Evolutionary conservation across 208 protist genomes (phyloP), one percentile per base, ranked within the genome.

Genomic region (Leishmania arabica): DNA sequence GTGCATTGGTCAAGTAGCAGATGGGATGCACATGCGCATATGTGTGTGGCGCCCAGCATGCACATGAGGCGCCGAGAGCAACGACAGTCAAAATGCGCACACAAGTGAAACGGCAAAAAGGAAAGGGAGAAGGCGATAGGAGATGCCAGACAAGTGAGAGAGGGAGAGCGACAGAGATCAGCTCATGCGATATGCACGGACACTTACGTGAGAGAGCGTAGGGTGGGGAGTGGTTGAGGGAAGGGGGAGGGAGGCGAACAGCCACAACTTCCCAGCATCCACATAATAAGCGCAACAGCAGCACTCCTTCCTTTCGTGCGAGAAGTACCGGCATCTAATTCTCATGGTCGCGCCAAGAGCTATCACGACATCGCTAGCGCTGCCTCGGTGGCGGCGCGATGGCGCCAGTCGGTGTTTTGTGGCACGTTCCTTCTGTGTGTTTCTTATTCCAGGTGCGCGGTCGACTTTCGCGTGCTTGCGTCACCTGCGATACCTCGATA

Each of bases 71-170:
- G 34, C 21, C 19, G 45, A 88, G 58, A 65, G 62, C 34, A 34
- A 83, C 34, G 65, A 4, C 6, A 8, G 51, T 54, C 19, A 84
- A 84, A 84, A 81, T 47, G 71, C 53, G 17, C n/a, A 45, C 40
- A 76, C 19, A 78, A 71, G 47, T 7, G 45, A 78, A 37, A 42
- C 4, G 19, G 31, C 60, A 70, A 51, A 54, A 86, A 54, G 40
- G 47, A 83, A 47, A 83, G 42, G 73, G 27, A 79, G 42, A 78
- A 21, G 68, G 37, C 21, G 40, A 13, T 24, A 47, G 37, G 7
- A 5, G 21, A 49, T 9, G 24, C 1, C 0, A 1, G 4, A 6
- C 15, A 40, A 40, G 62, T 15, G 58, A 0, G 9, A 15, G 31
- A 77, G 27, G 75, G 42, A 78, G 6, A 37, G 37, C 21, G 68